These are phyloP conservation scores for Pseudotulostoma volvatum DNA, from an alignment of 495 filamentous ascomycete species.

Conservation along the genomic window DNA sequence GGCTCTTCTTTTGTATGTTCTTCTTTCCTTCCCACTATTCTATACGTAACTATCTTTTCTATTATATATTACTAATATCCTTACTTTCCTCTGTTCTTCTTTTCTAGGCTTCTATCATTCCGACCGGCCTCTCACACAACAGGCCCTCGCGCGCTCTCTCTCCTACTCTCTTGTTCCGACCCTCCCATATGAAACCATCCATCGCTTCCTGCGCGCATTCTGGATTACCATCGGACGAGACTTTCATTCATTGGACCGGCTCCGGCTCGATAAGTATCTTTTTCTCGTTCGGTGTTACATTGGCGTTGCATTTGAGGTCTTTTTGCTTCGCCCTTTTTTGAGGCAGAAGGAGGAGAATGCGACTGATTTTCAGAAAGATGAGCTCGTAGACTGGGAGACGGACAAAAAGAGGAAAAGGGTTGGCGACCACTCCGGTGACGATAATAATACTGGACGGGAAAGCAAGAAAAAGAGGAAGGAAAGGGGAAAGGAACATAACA, in stretches of 20 bases:
- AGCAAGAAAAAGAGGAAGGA: conserved; percentile 1
- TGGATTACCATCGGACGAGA: conserved; percentile 79
- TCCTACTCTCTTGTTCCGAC: conserved; percentile 56
- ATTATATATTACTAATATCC: not conserved
- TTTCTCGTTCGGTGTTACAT: conserved; percentile 66
- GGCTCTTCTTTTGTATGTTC: conserved; percentile 71
- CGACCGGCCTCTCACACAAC: conserved; percentile 74
- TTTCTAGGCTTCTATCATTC: conserved; percentile 65
- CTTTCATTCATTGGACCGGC: conserved; percentile 66
- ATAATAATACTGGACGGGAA: conserved; percentile 10
- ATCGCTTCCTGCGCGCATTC: conserved; percentile 54
- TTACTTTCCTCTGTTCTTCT: not conserved
- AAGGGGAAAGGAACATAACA: not conserved
- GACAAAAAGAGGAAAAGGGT: conserved; percentile 11
- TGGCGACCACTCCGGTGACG: no score
- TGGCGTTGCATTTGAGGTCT: conserved; percentile 41
- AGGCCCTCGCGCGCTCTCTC: conserved; percentile 63
- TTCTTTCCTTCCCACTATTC: not conserved
- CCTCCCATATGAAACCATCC: conserved; percentile 37
- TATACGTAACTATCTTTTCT: not conserved
- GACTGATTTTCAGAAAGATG: conserved; percentile 26
- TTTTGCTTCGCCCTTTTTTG: conserved; percentile 14
- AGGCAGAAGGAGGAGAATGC: conserved; percentile 22
- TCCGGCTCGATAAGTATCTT: conserved; percentile 89
- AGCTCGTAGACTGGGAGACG: conserved; percentile 16